Base-by-base conservation (phyloP, 164 flowering plant genomes). In the Malania oleifera region DNA sequence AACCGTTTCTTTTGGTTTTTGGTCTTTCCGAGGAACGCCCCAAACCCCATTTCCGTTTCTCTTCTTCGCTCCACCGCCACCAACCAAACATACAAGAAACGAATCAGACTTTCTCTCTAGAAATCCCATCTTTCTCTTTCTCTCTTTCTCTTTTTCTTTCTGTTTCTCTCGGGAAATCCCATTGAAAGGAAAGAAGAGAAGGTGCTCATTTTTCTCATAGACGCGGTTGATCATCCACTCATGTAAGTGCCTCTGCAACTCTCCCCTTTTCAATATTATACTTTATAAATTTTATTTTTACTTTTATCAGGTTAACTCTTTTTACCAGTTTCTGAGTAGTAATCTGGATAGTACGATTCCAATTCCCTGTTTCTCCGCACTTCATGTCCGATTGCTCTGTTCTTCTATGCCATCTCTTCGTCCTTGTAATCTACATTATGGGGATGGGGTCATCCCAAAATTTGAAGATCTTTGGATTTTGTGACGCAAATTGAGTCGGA, bases 1-100 rank as follows among this genome's bases (percentile, higher is more conserved):
- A 9, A 31, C 35, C 35, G 35, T 4, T 9, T 31, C 35, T 8
- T 49, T 62, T 54, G 13, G 43, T 2, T 49, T 56, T 62, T 54
- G 13, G 43, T 2, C 39, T 56, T 64, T 51, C 56, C 61, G 48
- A 56, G 56, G 56, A 64, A 56, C 61, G 46, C 47, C 47, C 35
- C 54, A 45, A 54, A 29, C 57, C 2, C 38, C 45, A 3, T 19
- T 39, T n/a, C 34, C 29, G 26, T 26, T 38, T 50, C 28, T n/a
- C 57, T 7, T 44, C 52, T 27, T 52, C 64, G 1, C 41, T 15
- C n/a, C n/a, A n/a, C 7, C 7, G 35, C 9, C 54, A 35, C 50
- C 8, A 26, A 34, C 28, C 26, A 44, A 57, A n/a, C n/a, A n/a
- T 31, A 4, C 35, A 9, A 4, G 35, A 4, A 31, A 31, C 35